Base-by-base conservation (phyloP, 2,329 filamentous ascomycete species). In the Ambrosiella xylebori region DNA sequence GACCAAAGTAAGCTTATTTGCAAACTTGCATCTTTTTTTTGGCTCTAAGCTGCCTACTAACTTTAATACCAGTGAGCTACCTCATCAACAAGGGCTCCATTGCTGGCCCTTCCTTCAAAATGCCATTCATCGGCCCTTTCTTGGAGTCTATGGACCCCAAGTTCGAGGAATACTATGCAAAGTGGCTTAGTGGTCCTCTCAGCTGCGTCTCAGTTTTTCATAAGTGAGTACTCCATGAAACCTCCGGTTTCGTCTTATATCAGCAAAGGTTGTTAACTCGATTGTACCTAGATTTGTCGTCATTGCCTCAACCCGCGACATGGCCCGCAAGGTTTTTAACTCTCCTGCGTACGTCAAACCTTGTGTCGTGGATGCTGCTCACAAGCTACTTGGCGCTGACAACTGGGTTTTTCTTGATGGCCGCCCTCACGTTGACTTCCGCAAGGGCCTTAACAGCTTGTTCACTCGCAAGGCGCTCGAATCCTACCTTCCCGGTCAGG, bases 121-220 rank as follows among this genome's bases (percentile, higher is more conserved):
- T 84, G 60, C 87, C 87, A 47, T 91, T 93, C 67, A 89, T 97
- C 69, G 93, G 93, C n/a, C 91, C 93, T 4, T 97, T 98, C 71
- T 77, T 97, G 59, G 76, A 96, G 68, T 95, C 89, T 36, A 76
- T 97, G 65, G 84, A 95, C 70, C 93, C 93, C 59, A 88, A 91
- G 67, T 97, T 96, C 69, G 82, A 85, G 61, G 81, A 90, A 66
- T 98, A 98, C 74, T 79, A 90, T 69, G 84, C 78, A 61, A 96
- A 97, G 77, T 98, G 93, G 93, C 71, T 78, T 65, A 95, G 88
- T 67, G 93, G 87, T 52, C 84, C 87, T 53, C 76, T 98, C 65
- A 96, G 90, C 76, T 98, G 93, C 68, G 93, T 98, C 62, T 96
- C 90, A 1, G 89, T 98, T 66, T 98, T 98, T 76, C 93, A 98